Evolutionary conservation across 2,329 filamentous ascomycete genomes (phyloP), one percentile per base, ranked within the genome.

Genomic region (Microdochium trichocladiopsis): DNA sequence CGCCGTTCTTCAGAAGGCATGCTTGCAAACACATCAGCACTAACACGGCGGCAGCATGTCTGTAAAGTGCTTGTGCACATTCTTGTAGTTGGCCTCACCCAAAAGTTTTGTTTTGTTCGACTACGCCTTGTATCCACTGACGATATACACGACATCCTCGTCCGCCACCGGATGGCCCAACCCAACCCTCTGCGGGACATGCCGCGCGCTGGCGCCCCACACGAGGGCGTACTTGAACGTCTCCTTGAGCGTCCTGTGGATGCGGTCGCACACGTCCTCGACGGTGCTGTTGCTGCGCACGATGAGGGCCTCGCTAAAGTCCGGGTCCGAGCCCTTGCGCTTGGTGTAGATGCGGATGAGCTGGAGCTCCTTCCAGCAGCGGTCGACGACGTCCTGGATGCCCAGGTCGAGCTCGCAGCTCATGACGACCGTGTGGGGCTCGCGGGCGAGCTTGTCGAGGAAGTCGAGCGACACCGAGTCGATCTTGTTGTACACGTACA

Each of bases 401-500:
- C 94, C 94, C 1, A 99, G 80, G 66, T 97, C 91, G 10, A 96
- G 80, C 74, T 99, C 95, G 69, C 95, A 99, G 65, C 85, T 90
- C 94, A 99, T 99, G 66, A 99, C 93, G 24, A 88, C 90, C 0
- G 95, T 97, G 69, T 97, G 79, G 2, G 91, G 90, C 72, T 99
- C 95, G 55, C 91, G 86, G 4, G 95, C 94, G 22, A 99, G 78
- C 66, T 87, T 84, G 75, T 99, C 89, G 48, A 99, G 82, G 71
- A 95, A 95, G 67, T 96, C 91, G 58, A 99, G 82, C 43, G 88
- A 93, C 55, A 99, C 89, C 68, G 84, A 87, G 74, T 99, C 94
- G 73, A 99, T 95, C 75, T 99, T 99, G 86, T 99, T 99, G 84
- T 99, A 99, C 28, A 97, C 93, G 72, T 99, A 99, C 28, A 99